phyloP scores from a whole-genome alignment of 345 rosid species.

The Ricinus communis region DNA sequence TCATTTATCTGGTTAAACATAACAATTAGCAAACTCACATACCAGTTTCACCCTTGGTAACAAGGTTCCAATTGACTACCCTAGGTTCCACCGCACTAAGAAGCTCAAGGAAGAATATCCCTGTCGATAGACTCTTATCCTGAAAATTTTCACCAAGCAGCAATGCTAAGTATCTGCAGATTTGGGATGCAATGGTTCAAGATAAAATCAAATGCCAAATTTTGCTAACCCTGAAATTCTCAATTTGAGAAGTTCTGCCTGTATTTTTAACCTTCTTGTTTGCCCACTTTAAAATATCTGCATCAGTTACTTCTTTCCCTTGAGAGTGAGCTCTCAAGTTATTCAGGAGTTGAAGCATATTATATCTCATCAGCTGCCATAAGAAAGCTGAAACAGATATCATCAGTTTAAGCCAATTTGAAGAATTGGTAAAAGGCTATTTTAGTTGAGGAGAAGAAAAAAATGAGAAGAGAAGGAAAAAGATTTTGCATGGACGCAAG shows the following conservation, averaged over 20 bases:
- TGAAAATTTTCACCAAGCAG: constrained; percentile 26
- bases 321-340: constrained; percentile 71
- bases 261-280: constrained; percentile 60
- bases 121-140: constrained; percentile 80
- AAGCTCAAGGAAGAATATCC: constrained; percentile 87
- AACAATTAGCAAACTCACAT: constrained; percentile 13
- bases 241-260: constrained; percentile 62
- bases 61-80: constrained; percentile 95
- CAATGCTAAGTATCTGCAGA: neutral
- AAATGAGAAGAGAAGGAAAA: neutral
- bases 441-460: neutral
- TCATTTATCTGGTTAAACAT: neutral
- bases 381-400: constrained; percentile 65
- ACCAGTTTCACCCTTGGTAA: constrained; percentile 94
- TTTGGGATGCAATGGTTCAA: neutral
- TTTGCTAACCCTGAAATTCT: constrained; percentile 70
- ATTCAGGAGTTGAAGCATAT: constrained; percentile 87
- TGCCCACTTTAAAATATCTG: constrained; percentile 77
- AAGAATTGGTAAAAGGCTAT: neutral
- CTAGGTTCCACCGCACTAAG: constrained; percentile 89
- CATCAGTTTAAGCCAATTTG: constrained; percentile 6
- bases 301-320: constrained; percentile 79
- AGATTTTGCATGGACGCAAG: neutral
- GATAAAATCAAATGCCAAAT: neutral
- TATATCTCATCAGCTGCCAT: constrained; percentile 91